Conservation (phyloP, 2,329 filamentous ascomycete species). For the Bipolaris zeicola region DNA sequence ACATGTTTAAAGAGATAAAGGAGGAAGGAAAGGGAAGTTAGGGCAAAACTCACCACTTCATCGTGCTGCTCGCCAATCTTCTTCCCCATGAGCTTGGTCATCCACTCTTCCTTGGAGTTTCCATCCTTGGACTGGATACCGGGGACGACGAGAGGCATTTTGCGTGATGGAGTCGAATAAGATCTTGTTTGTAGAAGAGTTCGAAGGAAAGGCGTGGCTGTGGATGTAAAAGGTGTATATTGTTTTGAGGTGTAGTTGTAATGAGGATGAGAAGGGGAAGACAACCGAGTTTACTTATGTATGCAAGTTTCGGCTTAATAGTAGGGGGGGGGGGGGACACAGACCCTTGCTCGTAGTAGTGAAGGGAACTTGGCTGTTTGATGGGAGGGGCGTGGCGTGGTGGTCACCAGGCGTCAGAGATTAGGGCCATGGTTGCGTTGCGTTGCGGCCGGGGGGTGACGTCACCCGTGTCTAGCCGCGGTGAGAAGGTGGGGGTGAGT, state of each 20-base stretch:
- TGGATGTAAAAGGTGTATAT: neutral
- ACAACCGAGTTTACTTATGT: conserved; percentile 19
- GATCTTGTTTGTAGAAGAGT: neutral
- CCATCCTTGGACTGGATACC: conserved; percentile 50
- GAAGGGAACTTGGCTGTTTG: conserved; percentile 22
- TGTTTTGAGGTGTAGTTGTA: too few relatives aligned
- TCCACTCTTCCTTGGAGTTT: conserved; percentile 50
- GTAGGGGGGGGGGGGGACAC: too few relatives aligned
- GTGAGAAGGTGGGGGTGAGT: conserved; percentile 7
- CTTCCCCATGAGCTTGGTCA: conserved; percentile 58
- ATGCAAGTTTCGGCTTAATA: neutral
- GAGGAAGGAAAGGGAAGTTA: too few relatives aligned
- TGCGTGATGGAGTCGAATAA: conserved; percentile 8
- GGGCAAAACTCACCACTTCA: conserved; percentile 46
- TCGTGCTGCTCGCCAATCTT: conserved; percentile 56
- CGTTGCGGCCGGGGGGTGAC: conserved; percentile 22
- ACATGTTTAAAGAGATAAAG: too few relatives aligned
- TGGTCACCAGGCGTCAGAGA: conserved; percentile 23
- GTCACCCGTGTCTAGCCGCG: conserved; percentile 27
- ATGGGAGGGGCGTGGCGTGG: neutral
- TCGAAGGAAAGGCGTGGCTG: neutral
- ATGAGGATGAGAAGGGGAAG: neutral
- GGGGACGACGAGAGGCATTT: conserved; percentile 60
- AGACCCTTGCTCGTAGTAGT: conserved; percentile 12
- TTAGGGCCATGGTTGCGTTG: conserved; percentile 3